Evolutionary conservation across 768 basidiomycete species (phyloP).

Genomic region (Podaxis mareebaensis): DNA sequence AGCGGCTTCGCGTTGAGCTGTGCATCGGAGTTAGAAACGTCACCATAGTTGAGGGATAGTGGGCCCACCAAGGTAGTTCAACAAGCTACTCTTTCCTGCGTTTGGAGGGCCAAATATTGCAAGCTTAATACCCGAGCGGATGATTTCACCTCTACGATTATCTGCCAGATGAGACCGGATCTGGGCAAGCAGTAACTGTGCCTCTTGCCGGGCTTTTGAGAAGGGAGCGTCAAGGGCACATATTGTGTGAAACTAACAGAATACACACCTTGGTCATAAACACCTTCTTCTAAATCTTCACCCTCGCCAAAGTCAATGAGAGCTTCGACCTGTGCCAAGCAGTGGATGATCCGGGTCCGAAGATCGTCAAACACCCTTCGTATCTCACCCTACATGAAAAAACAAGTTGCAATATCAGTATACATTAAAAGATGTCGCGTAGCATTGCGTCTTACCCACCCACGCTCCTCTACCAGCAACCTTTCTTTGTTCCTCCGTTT

Average conservation of each 20-base stretch:
- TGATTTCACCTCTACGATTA: slow-evolving; percentile 76
- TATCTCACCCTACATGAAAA: slow-evolving; percentile 57
- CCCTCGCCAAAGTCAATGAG: slow-evolving; percentile 93
- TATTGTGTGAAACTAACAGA: background rate
- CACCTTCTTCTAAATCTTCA: slow-evolving; percentile 84
- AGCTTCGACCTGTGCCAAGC: slow-evolving; percentile 81
- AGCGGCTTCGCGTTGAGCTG: slow-evolving; percentile 85
- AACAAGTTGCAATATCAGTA: background rate
- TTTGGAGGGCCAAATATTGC: slow-evolving; percentile 94
- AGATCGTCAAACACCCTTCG: slow-evolving; percentile 62
- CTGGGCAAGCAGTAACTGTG: slow-evolving; percentile 43
- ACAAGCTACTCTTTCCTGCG: slow-evolving; percentile 88
- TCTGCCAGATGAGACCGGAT: slow-evolving; percentile 67
- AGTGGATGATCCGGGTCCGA: slow-evolving; percentile 65
- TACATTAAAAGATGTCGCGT: background rate
- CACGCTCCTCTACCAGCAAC: slow-evolving; percentile 68
- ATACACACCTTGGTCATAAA: slow-evolving; percentile 64
- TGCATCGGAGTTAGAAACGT: background rate
- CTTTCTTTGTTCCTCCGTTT: slow-evolving; percentile 80
- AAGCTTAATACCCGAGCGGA: slow-evolving; percentile 78
- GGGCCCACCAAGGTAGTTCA: slow-evolving; percentile 77
- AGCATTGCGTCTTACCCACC: slow-evolving; percentile 43
- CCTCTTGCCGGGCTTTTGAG: slow-evolving; percentile 53
- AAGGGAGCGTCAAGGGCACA: background rate
- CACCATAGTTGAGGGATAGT: background rate